Percentiles rank a stretch among this genome's conserved stretches.
Conservation (phyloP, 305 asterid species). For the Fraxinus nigra region DNA sequence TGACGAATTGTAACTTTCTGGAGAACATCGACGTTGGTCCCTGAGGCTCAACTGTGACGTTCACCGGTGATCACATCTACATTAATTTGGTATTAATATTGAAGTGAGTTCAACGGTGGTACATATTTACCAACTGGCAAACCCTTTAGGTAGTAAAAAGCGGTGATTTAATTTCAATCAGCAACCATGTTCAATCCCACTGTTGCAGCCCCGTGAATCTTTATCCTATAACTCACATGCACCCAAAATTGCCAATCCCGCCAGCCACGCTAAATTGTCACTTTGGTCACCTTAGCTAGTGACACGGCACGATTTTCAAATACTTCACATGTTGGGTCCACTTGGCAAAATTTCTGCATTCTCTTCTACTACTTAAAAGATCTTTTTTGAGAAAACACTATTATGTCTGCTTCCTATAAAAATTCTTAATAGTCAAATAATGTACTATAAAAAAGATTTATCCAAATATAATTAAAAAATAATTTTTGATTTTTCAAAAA, state of each 20-base stretch:
- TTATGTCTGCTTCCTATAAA: too few relatives aligned
- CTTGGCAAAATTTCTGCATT: too few relatives aligned
- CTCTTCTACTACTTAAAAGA: too few relatives aligned
- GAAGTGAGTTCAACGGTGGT: not conserved
- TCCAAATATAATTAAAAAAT: too few relatives aligned
- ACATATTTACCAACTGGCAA: not conserved
- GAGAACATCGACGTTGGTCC: not conserved
- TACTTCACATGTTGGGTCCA: not conserved
- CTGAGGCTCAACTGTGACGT: not conserved
- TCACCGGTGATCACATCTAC: not conserved
- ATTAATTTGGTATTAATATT: not conserved
- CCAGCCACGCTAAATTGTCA: not conserved
- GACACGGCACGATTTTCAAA: not conserved
- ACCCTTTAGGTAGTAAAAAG: not conserved
- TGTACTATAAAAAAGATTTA: too few relatives aligned
- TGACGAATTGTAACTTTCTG: too few relatives aligned
- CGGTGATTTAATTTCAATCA: not conserved
- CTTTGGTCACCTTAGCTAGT: not conserved
- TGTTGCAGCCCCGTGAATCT: not conserved
- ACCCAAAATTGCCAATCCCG: not conserved
- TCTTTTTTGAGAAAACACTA: too few relatives aligned
- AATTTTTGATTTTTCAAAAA: too few relatives aligned
- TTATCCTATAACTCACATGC: not conserved
- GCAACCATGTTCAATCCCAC: not conserved
- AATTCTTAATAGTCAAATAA: too few relatives aligned